Conservation (phyloP, 2,329 filamentous ascomycete species). For the Alternaria sp. region DNA sequence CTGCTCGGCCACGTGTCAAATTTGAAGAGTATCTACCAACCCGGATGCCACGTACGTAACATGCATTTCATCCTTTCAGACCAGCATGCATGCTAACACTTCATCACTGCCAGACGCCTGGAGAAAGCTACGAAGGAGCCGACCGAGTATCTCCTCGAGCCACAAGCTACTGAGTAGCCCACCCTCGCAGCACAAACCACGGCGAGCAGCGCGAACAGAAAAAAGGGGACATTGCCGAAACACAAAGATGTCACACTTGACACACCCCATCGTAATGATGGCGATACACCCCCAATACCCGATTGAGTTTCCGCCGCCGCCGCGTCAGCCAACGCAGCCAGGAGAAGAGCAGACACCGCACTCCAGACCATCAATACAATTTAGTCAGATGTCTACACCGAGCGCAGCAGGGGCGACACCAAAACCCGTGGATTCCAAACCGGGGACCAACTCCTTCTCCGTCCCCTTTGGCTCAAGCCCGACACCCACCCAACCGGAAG, state of each 20-base stretch:
- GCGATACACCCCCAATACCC: background rate
- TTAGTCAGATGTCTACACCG: too few relatives aligned
- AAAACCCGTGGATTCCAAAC: background rate
- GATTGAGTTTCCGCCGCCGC: background rate
- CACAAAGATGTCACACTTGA: background rate
- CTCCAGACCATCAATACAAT: too few relatives aligned
- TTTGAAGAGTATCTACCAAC: background rate
- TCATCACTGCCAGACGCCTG: background rate
- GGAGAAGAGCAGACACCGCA: background rate
- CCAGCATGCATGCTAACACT: background rate
- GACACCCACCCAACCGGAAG: background rate
- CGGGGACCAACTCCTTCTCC: too few relatives aligned
- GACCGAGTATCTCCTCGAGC: background rate
- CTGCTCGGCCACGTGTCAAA: background rate
- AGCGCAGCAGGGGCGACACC: background rate
- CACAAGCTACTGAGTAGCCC: background rate
- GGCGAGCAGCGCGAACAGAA: background rate
- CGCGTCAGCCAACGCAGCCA: background rate
- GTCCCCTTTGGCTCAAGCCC: background rate
- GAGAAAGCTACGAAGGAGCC: background rate
- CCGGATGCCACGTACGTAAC: background rate
- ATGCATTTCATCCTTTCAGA: background rate
- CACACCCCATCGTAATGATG: constrained; percentile 1
- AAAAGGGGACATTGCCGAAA: background rate
- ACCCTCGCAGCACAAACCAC: background rate